Conservation (phyloP, 305 asterid species). For the Fraxinus greggii region DNA sequence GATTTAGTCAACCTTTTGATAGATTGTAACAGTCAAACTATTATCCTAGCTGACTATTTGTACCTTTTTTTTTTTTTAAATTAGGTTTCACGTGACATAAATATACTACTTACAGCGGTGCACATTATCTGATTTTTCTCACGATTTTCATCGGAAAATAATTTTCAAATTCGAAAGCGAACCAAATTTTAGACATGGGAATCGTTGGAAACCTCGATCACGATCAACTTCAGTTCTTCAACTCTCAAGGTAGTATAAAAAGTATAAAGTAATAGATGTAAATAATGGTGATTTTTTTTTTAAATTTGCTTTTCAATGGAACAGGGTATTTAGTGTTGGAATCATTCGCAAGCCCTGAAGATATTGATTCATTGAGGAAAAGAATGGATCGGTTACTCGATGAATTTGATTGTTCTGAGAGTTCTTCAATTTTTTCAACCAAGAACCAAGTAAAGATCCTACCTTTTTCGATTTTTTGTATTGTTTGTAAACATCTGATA, state of each 20-base stretch:
- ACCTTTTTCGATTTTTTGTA: background rate
- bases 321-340: constrained; percentile 76
- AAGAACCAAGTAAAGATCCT: constrained; percentile 68
- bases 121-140: background rate
- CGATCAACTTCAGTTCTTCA: constrained; percentile 53
- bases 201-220: constrained; percentile 42
- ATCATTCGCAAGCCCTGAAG: constrained; percentile 65
- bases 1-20: background rate
- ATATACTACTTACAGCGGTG: background rate
- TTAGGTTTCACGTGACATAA: background rate
- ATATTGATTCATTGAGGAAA: constrained; percentile 55
- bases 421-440: constrained; percentile 80
- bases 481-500: background rate
- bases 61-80: no score
- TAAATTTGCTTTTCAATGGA: background rate
- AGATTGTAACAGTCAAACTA: background rate
- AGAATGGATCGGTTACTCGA: constrained; percentile 69
- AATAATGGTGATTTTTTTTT: background rate
- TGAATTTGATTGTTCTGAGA: constrained; percentile 61
- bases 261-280: background rate
- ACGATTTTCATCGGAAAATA: background rate
- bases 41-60: background rate
- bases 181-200: constrained; percentile 33
- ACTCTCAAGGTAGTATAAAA: constrained; percentile 37
- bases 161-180: background rate